Conservation (phyloP, 352 stramenopile species). For the Pythium dissotocum region DNA sequence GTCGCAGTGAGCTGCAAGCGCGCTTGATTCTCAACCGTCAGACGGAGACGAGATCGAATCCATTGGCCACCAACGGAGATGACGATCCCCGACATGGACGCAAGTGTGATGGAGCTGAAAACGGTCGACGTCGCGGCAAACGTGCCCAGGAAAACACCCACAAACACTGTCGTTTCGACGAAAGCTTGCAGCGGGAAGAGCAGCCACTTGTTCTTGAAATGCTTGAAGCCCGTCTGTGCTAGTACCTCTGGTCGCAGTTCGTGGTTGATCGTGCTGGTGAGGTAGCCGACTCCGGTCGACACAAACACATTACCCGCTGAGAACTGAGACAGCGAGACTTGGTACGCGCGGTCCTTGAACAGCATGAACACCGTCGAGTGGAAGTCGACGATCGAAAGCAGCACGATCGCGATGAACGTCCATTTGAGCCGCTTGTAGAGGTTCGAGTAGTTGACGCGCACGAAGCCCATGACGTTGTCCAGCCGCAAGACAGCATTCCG, state of each 20-base stretch:
- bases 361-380: constrained; percentile 59
- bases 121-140: constrained; percentile 70
- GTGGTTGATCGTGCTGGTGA: constrained; percentile 65
- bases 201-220: constrained; percentile 75
- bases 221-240: constrained; percentile 46
- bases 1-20: constrained; percentile 67
- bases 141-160: constrained; percentile 74
- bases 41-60: constrained; percentile 57
- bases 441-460: constrained; percentile 42
- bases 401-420: constrained; percentile 74
- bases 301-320: constrained; percentile 72
- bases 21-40: constrained; percentile 55
- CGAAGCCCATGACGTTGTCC: constrained; percentile 29
- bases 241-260: constrained; percentile 61
- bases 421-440: constrained; percentile 78
- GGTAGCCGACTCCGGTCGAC: constrained; percentile 60
- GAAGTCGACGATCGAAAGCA: constrained; percentile 67
- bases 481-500: neutral
- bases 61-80: constrained; percentile 74
- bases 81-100: constrained; percentile 69
- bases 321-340: constrained; percentile 70
- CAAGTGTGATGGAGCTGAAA: constrained; percentile 75
- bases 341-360: constrained; percentile 41
- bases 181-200: constrained; percentile 79
- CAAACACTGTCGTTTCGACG: constrained; percentile 67